These are phyloP conservation scores for Bondarzewia mesenterica DNA, from an alignment of 1,284 basidiomycete genomes.

Conservation along the genomic window DNA sequence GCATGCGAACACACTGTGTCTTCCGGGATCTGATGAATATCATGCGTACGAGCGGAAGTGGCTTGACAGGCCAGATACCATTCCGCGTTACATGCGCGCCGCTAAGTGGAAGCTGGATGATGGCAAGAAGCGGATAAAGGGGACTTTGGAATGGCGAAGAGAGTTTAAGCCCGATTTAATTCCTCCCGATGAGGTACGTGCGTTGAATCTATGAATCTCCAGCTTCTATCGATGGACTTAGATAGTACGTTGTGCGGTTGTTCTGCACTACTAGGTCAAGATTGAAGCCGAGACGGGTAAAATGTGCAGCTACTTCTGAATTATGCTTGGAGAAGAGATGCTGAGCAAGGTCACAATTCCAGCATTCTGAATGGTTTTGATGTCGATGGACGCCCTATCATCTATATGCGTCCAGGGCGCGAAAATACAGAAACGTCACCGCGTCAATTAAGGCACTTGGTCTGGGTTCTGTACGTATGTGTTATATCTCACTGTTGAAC, in stretches of 20 bases:
- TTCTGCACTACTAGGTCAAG: slow-evolving; percentile 30
- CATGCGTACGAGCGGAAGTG: slow-evolving; percentile 70
- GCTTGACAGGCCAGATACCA: slow-evolving; percentile 65
- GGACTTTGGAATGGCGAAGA: slow-evolving; percentile 74
- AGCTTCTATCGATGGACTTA: background rate
- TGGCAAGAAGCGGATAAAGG: slow-evolving; percentile 68
- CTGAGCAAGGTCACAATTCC: too few relatives aligned
- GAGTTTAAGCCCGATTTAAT: slow-evolving; percentile 80
- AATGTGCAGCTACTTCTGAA: slow-evolving; percentile 59
- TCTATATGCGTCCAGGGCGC: slow-evolving; percentile 78
- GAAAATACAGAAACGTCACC: slow-evolving; percentile 75
- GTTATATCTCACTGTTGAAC: background rate
- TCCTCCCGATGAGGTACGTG: slow-evolving; percentile 60
- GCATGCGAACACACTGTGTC: slow-evolving; percentile 56
- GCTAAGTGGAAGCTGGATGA: slow-evolving; percentile 77
- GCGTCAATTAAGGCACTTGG: slow-evolving; percentile 73
- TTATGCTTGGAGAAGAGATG: background rate
- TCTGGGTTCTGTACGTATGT: slow-evolving; percentile 63
- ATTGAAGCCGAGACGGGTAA: slow-evolving; percentile 80
- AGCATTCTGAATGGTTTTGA: slow-evolving; percentile 82
- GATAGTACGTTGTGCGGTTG: background rate
- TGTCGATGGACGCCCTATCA: slow-evolving; percentile 69
- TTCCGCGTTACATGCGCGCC: slow-evolving; percentile 77
- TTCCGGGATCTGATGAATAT: slow-evolving; percentile 65
- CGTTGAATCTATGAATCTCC: background rate